phyloP scores from a whole-genome alignment of 352 stramenopile species.

The Globisporangium radiosum region DNA sequence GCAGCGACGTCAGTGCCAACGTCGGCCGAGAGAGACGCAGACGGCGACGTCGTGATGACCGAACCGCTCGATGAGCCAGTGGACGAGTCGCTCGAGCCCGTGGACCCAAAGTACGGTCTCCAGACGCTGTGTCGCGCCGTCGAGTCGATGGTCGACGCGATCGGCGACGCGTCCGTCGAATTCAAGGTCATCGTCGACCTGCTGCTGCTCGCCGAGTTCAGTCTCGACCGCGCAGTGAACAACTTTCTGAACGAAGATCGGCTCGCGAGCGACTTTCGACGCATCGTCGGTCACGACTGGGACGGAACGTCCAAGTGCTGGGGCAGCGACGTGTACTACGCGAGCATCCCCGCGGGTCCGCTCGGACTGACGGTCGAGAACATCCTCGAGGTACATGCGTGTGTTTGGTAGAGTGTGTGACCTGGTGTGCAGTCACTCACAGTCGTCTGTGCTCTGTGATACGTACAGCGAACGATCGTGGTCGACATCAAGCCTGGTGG shows the following conservation, averaged over 20 bases:
- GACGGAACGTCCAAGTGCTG: slow-evolving; percentile 44
- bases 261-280: slow-evolving; percentile 73
- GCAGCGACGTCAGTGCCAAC: background rate
- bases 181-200: slow-evolving; percentile 73
- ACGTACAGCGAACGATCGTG: slow-evolving; percentile 65
- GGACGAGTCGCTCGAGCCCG: slow-evolving; percentile 4
- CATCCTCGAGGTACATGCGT: slow-evolving; percentile 50
- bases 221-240: slow-evolving; percentile 74
- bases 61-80: slow-evolving; percentile 13
- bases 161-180: slow-evolving; percentile 47
- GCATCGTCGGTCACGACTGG: slow-evolving; percentile 66
- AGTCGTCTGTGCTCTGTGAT: background rate
- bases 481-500: slow-evolving; percentile 83
- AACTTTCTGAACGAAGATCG: slow-evolving; percentile 76
- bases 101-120: slow-evolving; percentile 73
- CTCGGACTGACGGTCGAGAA: slow-evolving; percentile 87
- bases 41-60: slow-evolving; percentile 69
- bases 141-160: slow-evolving; percentile 76
- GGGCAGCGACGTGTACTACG: slow-evolving; percentile 49
- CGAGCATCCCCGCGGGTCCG: slow-evolving; percentile 70
- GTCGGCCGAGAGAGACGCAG: slow-evolving; percentile 19
- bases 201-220: slow-evolving; percentile 72
- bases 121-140: slow-evolving; percentile 68
- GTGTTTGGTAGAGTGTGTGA: background rate
- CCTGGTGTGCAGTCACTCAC: background rate